These are phyloP conservation scores for Porphyridium purpureum DNA, from an alignment of 23 red algal species.

Conservation along the genomic window DNA sequence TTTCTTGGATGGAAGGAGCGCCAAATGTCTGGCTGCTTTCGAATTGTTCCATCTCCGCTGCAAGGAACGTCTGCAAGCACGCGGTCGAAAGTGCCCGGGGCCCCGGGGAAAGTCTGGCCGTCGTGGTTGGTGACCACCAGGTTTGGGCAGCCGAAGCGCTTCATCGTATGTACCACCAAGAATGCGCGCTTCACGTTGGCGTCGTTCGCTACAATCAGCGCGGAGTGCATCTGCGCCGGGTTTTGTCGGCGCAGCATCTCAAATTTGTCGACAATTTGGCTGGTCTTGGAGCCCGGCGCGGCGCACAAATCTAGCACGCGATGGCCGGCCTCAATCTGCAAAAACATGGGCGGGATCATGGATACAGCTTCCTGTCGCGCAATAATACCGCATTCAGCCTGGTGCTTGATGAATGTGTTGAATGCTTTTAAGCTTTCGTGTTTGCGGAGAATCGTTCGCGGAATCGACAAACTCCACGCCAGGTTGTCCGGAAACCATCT, in stretches of 20 bases:
- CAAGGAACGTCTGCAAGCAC: slow-evolving; percentile 96
- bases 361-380: slow-evolving; percentile 94
- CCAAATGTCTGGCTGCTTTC: slow-evolving; percentile 87
- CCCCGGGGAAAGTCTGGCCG: slow-evolving; percentile 43
- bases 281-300: slow-evolving; percentile 91
- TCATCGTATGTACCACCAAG: slow-evolving; percentile 85
- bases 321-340: slow-evolving; percentile 49
- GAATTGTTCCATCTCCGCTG: slow-evolving; percentile 84
- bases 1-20: slow-evolving; percentile 39
- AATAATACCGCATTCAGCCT: slow-evolving; percentile 61
- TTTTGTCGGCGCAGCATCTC: neutral
- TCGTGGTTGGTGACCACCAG: slow-evolving; percentile 90
- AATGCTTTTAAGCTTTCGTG: slow-evolving; percentile 40
- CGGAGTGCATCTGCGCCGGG: neutral
- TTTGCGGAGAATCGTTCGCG: slow-evolving; percentile 51
- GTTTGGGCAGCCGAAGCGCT: slow-evolving; percentile 48
- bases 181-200: slow-evolving; percentile 66
- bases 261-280: slow-evolving; percentile 49
- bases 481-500: slow-evolving; percentile 71
- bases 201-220: slow-evolving; percentile 88
- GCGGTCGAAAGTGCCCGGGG: slow-evolving; percentile 49
- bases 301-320: slow-evolving; percentile 81
- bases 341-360: slow-evolving; percentile 83
- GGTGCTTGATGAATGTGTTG: slow-evolving; percentile 58
- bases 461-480: slow-evolving; percentile 62